These are phyloP conservation scores for Nadsonia commutata DNA, from an alignment of 1,139 yeast species.

Conservation along the genomic window DNA sequence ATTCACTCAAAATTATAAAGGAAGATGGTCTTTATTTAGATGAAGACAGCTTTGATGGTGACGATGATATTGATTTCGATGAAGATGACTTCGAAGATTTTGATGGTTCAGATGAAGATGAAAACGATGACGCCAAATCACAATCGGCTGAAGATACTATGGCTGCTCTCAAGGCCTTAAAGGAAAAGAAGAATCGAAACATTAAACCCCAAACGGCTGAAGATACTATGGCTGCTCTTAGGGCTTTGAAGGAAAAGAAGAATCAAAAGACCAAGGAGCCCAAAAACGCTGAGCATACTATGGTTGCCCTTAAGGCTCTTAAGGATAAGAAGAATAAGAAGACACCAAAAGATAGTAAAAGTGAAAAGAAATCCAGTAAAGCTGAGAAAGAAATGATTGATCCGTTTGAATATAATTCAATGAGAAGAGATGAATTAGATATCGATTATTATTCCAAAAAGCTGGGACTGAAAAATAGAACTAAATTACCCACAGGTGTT, in stretches of 20 bases:
- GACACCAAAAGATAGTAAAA: slow-evolving; percentile 7
- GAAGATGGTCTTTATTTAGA: background rate
- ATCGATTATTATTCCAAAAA: slow-evolving; percentile 73
- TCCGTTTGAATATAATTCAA: slow-evolving; percentile 22
- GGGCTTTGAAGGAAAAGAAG: slow-evolving; percentile 27
- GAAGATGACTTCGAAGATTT: slow-evolving; percentile 46
- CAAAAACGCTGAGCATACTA: slow-evolving; percentile 25
- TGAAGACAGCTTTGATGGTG: slow-evolving; percentile 19
- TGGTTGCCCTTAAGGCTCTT: slow-evolving; percentile 15
- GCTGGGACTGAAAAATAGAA: slow-evolving; percentile 45
- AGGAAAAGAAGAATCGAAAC: slow-evolving; percentile 51
- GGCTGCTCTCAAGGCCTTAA: slow-evolving; percentile 61
- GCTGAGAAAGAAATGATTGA: slow-evolving; percentile 9
- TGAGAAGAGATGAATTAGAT: slow-evolving; percentile 58
- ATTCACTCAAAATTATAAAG: background rate
- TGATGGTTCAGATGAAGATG: slow-evolving; percentile 69
- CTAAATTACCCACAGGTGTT: slow-evolving; percentile 31
- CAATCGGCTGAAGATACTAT: slow-evolving; percentile 30
- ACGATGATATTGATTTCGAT: slow-evolving; percentile 21
- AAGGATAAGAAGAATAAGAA: slow-evolving; percentile 8
- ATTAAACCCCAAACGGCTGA: slow-evolving; percentile 20
- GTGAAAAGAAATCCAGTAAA: slow-evolving; percentile 10
- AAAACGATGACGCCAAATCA: slow-evolving; percentile 31
- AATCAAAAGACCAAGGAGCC: slow-evolving; percentile 5
- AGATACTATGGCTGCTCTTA: slow-evolving; percentile 18